Percentiles rank a stretch among this genome's conserved stretches.
Conservation (phyloP, 306 rosid genomes). For the Alnus rubra region DNA sequence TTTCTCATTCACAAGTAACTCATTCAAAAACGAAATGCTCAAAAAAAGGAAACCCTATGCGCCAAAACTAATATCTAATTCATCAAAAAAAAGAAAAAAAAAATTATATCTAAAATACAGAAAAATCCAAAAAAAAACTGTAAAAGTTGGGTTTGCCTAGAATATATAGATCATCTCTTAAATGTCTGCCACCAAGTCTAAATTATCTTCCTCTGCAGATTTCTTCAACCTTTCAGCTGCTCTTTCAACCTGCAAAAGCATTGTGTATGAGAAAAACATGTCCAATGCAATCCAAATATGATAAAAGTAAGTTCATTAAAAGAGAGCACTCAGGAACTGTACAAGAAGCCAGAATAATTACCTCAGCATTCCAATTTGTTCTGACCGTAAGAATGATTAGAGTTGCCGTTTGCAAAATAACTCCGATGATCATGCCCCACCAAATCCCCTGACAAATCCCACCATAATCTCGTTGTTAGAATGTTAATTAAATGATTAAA, state of each 20-base stretch:
- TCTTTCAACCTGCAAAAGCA: constrained; percentile 48
- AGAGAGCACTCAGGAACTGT: too few relatives aligned
- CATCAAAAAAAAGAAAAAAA: too few relatives aligned
- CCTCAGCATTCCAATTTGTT: constrained; percentile 71
- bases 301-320: not conserved
- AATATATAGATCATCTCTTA: not conserved
- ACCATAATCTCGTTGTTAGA: not conserved
- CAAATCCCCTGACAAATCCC: constrained; percentile 54
- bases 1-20: too few relatives aligned
- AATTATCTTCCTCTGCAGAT: constrained; percentile 45
- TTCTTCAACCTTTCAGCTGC: constrained; percentile 46
- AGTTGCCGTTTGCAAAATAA: constrained; percentile 58
- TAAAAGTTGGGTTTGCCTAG: too few relatives aligned
- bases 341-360: not conserved
- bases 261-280: not conserved
- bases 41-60: too few relatives aligned
- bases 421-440: constrained; percentile 83
- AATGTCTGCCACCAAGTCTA: constrained; percentile 23
- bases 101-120: too few relatives aligned
- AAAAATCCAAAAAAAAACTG: too few relatives aligned
- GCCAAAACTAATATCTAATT: too few relatives aligned
- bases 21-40: too few relatives aligned
- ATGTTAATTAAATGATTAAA: too few relatives aligned
- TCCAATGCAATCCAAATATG: constrained; percentile 1
- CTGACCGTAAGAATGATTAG: constrained; percentile 58